Percentiles rank a stretch among this genome's conserved stretches.
phyloP scores from a whole-genome alignment of 257 asterid genomes.

The Przewalskia tangutica region DNA sequence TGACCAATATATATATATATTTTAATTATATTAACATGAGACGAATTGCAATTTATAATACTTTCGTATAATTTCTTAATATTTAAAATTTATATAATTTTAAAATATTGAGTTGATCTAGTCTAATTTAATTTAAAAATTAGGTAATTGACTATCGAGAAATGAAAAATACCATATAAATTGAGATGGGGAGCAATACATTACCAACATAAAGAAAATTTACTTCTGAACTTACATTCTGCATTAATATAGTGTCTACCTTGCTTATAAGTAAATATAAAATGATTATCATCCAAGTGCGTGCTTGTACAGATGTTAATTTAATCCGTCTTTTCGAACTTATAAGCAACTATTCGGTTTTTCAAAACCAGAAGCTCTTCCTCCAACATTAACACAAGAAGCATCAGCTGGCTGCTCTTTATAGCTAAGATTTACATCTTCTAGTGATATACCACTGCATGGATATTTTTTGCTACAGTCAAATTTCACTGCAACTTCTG shows the following conservation, averaged over 20 bases:
- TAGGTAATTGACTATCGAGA: too few relatives aligned
- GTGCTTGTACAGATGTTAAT: background rate
- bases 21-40: too few relatives aligned
- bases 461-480: background rate
- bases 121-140: too few relatives aligned
- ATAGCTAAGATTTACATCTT: constrained; percentile 2
- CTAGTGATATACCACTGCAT: background rate
- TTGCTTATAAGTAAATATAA: background rate
- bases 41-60: too few relatives aligned
- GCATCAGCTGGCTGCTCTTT: background rate
- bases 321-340: background rate
- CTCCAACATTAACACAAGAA: constrained; percentile 1
- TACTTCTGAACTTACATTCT: background rate
- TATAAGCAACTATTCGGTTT: background rate
- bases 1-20: too few relatives aligned
- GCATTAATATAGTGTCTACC: background rate
- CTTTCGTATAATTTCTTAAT: too few relatives aligned
- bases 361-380: background rate
- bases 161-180: too few relatives aligned
- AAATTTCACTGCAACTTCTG: background rate
- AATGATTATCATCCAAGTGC: background rate
- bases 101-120: too few relatives aligned
- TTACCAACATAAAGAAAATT: background rate
- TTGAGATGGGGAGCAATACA: too few relatives aligned
- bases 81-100: too few relatives aligned